Conservation (phyloP, 2,329 filamentous ascomycete genomes). For the Penicillium sp. region DNA sequence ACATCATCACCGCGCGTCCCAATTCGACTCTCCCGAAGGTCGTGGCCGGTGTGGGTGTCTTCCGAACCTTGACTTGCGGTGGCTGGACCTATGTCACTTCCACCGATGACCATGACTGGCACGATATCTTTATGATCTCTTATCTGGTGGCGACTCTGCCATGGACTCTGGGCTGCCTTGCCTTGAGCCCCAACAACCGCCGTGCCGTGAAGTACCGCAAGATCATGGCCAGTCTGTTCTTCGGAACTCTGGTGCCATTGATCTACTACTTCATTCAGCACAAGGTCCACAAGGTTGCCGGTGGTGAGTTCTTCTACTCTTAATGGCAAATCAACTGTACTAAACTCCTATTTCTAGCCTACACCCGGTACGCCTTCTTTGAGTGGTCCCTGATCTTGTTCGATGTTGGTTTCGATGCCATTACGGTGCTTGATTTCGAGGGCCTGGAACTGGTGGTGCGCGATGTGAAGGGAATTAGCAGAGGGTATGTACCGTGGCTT, state of each 20-base stretch:
- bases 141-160: constrained; percentile 92
- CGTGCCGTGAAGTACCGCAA: constrained; percentile 86
- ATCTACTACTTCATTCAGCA: constrained; percentile 99
- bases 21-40: constrained; percentile 77
- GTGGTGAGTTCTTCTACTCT: constrained; percentile 64
- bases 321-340: neutral
- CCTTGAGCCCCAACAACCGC: constrained; percentile 81
- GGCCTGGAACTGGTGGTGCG: constrained; percentile 84
- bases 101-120: constrained; percentile 97
- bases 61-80: constrained; percentile 90
- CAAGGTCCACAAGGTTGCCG: constrained; percentile 90
- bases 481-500: constrained; percentile 98
- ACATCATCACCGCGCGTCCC: constrained; percentile 77
- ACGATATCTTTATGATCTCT: constrained; percentile 99
- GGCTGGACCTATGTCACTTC: constrained; percentile 99
- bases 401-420: constrained; percentile 93
- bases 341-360: constrained; percentile 61
- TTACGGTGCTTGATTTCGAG: constrained; percentile 88
- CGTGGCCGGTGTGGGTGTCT: constrained; percentile 74
- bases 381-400: constrained; percentile 95
- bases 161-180: constrained; percentile 90
- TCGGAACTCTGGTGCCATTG: constrained; percentile 83
- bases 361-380: constrained; percentile 96
- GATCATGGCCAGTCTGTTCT: constrained; percentile 79
- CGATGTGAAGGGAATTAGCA: constrained; percentile 85